phyloP scores from a whole-genome alignment of 768 basidiomycete genomes.

The Naganishia randhawae region DNA sequence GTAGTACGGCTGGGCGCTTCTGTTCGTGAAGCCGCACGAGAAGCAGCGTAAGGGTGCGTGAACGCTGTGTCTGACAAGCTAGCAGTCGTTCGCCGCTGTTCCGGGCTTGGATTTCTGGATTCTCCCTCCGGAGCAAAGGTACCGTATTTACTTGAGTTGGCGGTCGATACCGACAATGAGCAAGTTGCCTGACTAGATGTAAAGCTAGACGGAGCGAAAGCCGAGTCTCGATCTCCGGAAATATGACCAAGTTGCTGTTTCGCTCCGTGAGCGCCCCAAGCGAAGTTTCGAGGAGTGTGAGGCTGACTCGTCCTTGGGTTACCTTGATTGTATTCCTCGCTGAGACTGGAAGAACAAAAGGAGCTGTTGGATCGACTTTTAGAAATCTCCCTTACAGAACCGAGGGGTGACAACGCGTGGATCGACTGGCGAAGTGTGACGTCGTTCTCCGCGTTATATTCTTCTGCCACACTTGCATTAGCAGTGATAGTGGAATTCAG shows the following conservation, averaged over 20 bases:
- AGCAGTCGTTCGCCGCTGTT: background rate
- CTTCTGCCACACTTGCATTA: background rate
- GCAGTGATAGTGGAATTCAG: background rate
- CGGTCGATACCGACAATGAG: background rate
- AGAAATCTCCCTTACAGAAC: background rate
- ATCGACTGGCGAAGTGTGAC: no score
- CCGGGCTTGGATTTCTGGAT: background rate
- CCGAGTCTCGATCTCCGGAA: background rate
- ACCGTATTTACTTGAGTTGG: background rate
- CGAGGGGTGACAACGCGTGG: background rate
- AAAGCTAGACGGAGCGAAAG: background rate
- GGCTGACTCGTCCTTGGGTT: background rate
- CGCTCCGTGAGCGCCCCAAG: background rate
- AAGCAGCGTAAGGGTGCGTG: background rate
- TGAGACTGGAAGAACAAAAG: slow-evolving; percentile 16
- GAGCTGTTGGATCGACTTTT: background rate
- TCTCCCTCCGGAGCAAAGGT: background rate
- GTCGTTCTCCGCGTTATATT: background rate
- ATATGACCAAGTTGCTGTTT: background rate
- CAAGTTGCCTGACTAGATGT: background rate
- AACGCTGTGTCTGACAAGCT: background rate
- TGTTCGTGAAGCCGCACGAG: background rate
- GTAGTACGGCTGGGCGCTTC: background rate
- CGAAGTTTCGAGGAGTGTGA: background rate
- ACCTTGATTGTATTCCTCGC: background rate